These are phyloP conservation scores for Mortierella sp. DNA, from an alignment of 371 early-diverging fungal genomes.

Conservation along the genomic window DNA sequence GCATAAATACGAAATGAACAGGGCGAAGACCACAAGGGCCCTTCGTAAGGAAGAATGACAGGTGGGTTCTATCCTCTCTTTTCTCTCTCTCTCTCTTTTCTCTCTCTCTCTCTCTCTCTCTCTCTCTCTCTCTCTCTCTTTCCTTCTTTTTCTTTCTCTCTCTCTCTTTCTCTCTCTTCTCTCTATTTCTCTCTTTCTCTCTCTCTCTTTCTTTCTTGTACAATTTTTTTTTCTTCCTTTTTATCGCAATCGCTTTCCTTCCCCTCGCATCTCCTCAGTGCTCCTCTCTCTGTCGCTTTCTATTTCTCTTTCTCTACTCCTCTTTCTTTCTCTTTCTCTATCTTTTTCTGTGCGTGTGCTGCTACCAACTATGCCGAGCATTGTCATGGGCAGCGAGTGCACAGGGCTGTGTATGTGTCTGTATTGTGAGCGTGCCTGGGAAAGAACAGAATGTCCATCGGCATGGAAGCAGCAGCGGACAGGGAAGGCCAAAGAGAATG, in stretches of 20 bases:
- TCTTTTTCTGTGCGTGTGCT: neutral
- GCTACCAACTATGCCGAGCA: neutral
- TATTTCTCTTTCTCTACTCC: neutral
- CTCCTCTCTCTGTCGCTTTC: no score
- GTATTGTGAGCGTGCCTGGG: constrained; percentile 18
- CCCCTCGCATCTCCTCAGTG: no score
- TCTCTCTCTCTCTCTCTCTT: neutral
- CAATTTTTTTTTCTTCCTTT: no score
- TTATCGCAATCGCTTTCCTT: no score
- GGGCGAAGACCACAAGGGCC: neutral
- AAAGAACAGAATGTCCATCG: constrained; percentile 23
- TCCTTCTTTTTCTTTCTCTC: neutral
- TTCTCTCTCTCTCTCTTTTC: no score
- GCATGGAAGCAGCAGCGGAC: neutral
- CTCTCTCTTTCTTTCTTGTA: no score
- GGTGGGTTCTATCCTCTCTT: no score
- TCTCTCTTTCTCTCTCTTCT: neutral
- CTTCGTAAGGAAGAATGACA: neutral
- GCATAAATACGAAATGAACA: neutral
- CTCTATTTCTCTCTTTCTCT: no score
- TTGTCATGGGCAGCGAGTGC: no score
- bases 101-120: no score
- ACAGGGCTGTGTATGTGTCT: constrained; percentile 1
- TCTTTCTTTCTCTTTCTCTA: neutral
- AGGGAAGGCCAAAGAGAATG: neutral